Conservation (phyloP, 768 basidiomycete genomes). For the Lyophyllum decastes region DNA sequence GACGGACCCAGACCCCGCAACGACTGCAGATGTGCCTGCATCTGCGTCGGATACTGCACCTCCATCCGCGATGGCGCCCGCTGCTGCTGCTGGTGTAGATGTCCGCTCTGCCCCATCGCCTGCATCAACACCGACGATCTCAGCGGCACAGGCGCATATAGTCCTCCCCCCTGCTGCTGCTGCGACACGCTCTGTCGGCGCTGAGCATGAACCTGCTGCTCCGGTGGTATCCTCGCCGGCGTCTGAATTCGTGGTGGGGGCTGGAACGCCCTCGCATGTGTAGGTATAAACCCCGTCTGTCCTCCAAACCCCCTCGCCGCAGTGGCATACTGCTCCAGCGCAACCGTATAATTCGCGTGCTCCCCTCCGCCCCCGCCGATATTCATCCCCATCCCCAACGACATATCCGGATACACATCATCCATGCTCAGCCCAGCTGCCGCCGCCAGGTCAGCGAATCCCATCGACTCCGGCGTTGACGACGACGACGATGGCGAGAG, state of each 20-base stretch:
- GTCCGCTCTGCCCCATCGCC: not conserved
- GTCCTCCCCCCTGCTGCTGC: not conserved
- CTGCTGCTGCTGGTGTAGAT: not conserved
- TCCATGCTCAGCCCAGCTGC: not conserved
- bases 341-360: not conserved
- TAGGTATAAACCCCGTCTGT: not conserved
- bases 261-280: too few species aligned
- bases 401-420: not conserved
- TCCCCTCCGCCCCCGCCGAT: not conserved
- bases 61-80: not conserved
- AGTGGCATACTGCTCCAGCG: not conserved
- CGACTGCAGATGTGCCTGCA: not conserved
- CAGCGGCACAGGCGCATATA: constrained; percentile 3
- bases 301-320: not conserved
- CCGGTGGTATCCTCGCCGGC: not conserved
- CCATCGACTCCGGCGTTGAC: not conserved
- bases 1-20: not conserved
- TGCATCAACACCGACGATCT: not conserved
- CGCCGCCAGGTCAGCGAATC: not conserved
- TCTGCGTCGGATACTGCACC: too few species aligned
- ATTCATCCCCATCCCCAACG: not conserved
- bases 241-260: not conserved
- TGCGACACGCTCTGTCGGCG: not conserved
- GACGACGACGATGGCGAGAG: too few species aligned
- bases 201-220: not conserved